These are phyloP conservation scores for Cladosporium halotolerans DNA, from an alignment of 2,329 filamentous ascomycete species.

Conservation along the genomic window DNA sequence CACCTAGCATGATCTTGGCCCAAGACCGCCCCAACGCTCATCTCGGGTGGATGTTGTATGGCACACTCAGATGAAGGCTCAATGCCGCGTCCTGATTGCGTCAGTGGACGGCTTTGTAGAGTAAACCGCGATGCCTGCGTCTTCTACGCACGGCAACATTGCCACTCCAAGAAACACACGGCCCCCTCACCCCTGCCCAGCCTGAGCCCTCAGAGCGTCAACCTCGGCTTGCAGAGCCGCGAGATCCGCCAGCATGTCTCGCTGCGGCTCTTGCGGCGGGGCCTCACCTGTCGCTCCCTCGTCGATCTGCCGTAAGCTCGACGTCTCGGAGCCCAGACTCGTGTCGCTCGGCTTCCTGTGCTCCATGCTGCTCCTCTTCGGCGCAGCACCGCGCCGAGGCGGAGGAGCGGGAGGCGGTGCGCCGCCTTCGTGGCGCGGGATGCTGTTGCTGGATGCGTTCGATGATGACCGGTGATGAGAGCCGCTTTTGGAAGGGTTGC, in stretches of 20 bases:
- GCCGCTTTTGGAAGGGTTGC: slow-evolving; percentile 20
- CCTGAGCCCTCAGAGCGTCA: slow-evolving; percentile 22
- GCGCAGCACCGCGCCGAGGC: slow-evolving; percentile 19
- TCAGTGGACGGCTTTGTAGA: not conserved
- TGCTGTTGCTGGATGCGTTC: slow-evolving; percentile 16
- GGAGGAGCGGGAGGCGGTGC: slow-evolving; percentile 25
- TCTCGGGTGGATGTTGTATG: no score
- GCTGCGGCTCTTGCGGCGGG: slow-evolving; percentile 4
- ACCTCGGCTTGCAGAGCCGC: slow-evolving; percentile 28
- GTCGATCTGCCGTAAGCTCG: slow-evolving; percentile 20
- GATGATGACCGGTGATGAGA: slow-evolving; percentile 15
- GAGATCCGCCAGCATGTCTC: slow-evolving; percentile 28
- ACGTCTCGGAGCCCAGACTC: slow-evolving; percentile 11
- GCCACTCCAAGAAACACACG: not conserved
- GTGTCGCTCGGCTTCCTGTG: slow-evolving; percentile 9
- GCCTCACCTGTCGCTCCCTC: not conserved
- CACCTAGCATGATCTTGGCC: no score
- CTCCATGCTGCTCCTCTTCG: slow-evolving; percentile 19
- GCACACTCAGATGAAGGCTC: not conserved
- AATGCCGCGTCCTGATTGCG: not conserved
- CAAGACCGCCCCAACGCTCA: no score
- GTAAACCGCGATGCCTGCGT: not conserved
- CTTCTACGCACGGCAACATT: not conserved
- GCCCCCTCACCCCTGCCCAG: not conserved
- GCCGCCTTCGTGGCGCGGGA: slow-evolving; percentile 15